Conservation (phyloP, 768 basidiomycete genomes). For the Lactifluus subvellereus region DNA sequence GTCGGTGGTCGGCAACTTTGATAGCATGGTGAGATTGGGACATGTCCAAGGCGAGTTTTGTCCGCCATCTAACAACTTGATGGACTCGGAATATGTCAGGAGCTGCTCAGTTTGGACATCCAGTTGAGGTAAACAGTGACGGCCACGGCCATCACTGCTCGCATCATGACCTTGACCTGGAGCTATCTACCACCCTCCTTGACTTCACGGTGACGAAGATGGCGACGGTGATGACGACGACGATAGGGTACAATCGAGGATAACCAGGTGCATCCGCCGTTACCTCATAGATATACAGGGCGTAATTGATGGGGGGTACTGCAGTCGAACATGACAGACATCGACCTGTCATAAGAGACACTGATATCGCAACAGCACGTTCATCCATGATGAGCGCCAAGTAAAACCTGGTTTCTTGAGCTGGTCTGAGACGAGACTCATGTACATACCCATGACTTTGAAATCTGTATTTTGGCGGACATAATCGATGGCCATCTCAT, state of each 20-base stretch:
- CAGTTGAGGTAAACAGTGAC: too few species aligned
- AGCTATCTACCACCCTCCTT: too few species aligned
- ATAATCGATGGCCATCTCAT: slow-evolving; percentile 99
- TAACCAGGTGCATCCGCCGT: not conserved
- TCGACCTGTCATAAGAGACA: not conserved
- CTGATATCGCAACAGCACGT: slow-evolving; percentile 29
- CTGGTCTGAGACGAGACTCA: slow-evolving; percentile 91
- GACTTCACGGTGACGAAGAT: too few species aligned
- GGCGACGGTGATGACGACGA: too few species aligned
- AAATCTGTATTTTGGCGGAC: slow-evolving; percentile 87
- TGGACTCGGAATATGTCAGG: too few species aligned
- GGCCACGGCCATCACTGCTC: too few species aligned
- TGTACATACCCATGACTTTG: slow-evolving; percentile 92
- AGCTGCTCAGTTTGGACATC: too few species aligned
- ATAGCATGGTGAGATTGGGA: too few species aligned
- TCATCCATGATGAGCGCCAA: slow-evolving; percentile 84
- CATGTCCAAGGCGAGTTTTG: too few species aligned
- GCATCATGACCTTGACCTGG: too few species aligned
- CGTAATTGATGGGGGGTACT: not conserved
- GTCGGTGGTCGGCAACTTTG: too few species aligned
- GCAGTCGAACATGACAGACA: not conserved
- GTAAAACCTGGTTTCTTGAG: slow-evolving; percentile 94
- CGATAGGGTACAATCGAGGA: not conserved
- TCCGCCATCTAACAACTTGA: too few species aligned
- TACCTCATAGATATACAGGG: slow-evolving; percentile 1